Base-by-base conservation (phyloP, 129 eudicot genomes). In the Escallonia herrerae region DNA sequence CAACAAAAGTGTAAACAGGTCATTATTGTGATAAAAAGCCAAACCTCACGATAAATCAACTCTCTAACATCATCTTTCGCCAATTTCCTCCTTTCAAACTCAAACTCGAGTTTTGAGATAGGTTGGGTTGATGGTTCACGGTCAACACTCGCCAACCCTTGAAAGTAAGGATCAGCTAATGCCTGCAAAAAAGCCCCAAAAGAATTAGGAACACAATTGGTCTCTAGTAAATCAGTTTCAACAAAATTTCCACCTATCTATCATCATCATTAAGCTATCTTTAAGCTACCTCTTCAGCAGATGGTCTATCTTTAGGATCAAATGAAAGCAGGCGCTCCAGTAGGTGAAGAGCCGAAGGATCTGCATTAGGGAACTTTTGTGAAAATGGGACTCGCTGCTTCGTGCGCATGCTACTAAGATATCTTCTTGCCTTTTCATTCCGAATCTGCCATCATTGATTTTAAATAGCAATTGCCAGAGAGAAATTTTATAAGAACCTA, bases 61-160 rank as follows among this genome's bases (percentile, higher is more conserved):
- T 87, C 97, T 65, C 96, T 87, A 57, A 91, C 97, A 77, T 91
- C 97, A 81, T 91, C 97, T 79, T 91, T 91, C 12, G 81, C 73
- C 70, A 87, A 64, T 77, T 91, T 91, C 68, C 95, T 81, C 75
- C 96, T 78, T 72, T 91, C 97, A 73, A 91, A 91, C 74, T 91
- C 97, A 62, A 91, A 91, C 73, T 91, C 97, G 37, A 91, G 90
- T 70, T 91, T 91, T 52, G 97, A 85, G 72, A 91, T 91, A 57
- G 97, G 79, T 50, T 81, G 87, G 63, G 95, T 88, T 22, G 76
- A 72, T 56, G 96, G 97, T 67, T 91, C 97, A 3, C 89, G 89
- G 55, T 88, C 97, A 76, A 77, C 97, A 79, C 87, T 91, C 57
- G 95, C 74, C 81, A 87, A 64, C 61, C 96, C 95, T 50, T 79